Base-by-base conservation (phyloP, 1,139 yeast species). In the Geotrichum europaeum region DNA sequence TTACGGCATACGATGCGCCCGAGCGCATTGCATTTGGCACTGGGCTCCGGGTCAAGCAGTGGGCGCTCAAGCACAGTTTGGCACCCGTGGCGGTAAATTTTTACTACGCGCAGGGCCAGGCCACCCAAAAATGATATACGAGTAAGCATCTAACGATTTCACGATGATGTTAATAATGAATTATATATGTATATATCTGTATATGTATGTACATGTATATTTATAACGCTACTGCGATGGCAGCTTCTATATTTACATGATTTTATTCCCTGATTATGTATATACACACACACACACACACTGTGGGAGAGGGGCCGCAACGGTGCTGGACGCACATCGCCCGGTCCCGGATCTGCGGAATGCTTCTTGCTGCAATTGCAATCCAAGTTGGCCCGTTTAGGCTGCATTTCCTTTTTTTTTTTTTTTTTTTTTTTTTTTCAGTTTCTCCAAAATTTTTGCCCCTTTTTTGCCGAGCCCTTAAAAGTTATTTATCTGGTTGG, bases 11-110 rank as follows among this genome's bases (percentile, higher is more conserved):
- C 2, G 55, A 43, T 32, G 28, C 69, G 4, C 68, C 69, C 18
- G 89, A 81, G 69, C 82, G 96, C 71, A 85, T 89, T 43, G 86
- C 80, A 70, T 91, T 96, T 96, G 97, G 97, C 45, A 86, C 90
- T 12, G 85, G 87, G 6, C 79, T 82, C 50, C 97, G 97, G 2
- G 89, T 84, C 13, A 79, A 84, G 64, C 88, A 86, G 66, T 91
- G 92, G 90, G 85, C 88, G 53, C 74, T 77, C 58, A 79, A 83
- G 72, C 84, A 89, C 64, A 82, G 82, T 20, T 76, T 85, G 65
- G 81, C 83, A 66, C 84, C 90, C 57, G 79, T 87, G 62, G 91
- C 89, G 18, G 84, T 84, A 62, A 90, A 91, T 78, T 91, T 86
- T 74, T 91, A 87, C 77, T 83, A 80, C 68, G 91, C 96, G 43